Evolutionary conservation across 176 grass and related monocot genomes (phyloP), one percentile per base, ranked within the genome.

Genomic region (Oryza coarctata): DNA sequence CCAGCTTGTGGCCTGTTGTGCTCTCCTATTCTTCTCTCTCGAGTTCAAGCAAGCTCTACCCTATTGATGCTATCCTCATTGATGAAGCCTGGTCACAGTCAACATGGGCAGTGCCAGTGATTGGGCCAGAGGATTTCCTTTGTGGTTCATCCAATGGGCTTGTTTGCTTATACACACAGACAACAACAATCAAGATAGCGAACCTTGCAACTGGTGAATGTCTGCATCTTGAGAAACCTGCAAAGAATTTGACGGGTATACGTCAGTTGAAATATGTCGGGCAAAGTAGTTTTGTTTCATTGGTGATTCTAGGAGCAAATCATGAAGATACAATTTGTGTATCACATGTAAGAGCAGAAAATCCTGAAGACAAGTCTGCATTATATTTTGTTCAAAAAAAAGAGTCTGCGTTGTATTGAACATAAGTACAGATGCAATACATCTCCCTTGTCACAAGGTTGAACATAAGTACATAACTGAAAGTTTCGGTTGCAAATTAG

Each of bases 91-190:
- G 6, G 31, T 86, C 76, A n/a, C 68, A 25, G 1, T 86, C 68
- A 25, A 73, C 29, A 65, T 74, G 17, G 10, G 58, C 31, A 12
- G 29, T 71, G 12, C 76, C 68, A 40, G 52, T 78, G 55, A 86
- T 86, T 65, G 76, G 68, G 6, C 84, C 58, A 29, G 84, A 80
- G 55, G 68, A 86, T 31, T 14, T 73, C 30, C 25, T 86, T 0
- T 79, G 28, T 14, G 83, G 67, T 50, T 79, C 83, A 3, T 79
- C 68, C 57, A 86, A 86, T 80, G 84, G 68, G 2, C 76, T 86
- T 30, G 31, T 86, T 80, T 66, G 84, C 68, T 65, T 86, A 2
- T 26, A 72, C 84, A 80, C 55, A 64, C 22, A 8, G 1, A 55
- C 58, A 72, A 41, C 57, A 29, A 80, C 60, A 28, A 65, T 86